A percentile compares a stretch with the other conserved stretches of the same genome.
These are phyloP conservation scores for Barbatosphaeria neglecta DNA, from an alignment of 495 filamentous ascomycete species.

Conservation along the genomic window DNA sequence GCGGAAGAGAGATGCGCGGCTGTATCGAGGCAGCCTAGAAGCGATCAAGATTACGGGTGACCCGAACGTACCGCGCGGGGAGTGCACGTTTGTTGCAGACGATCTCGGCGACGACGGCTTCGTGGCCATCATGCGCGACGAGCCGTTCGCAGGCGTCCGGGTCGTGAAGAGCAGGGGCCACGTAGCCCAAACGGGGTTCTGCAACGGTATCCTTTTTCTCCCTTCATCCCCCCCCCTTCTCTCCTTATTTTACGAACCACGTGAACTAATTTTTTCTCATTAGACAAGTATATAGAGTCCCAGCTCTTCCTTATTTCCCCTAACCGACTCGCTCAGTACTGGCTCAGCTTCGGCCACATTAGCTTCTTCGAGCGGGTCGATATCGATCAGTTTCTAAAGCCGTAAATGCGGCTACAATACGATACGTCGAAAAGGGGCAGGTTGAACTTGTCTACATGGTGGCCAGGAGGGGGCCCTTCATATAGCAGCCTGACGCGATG, in stretches of 20 bases:
- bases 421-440: background rate
- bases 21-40: slow-evolving; percentile 52
- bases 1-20: slow-evolving; percentile 19
- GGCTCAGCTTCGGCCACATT: slow-evolving; percentile 68
- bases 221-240: background rate
- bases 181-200: slow-evolving; percentile 59
- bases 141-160: slow-evolving; percentile 58
- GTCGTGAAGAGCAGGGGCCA: slow-evolving; percentile 70
- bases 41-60: slow-evolving; percentile 90
- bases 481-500: too few relatives aligned
- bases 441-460: background rate
- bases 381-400: slow-evolving; percentile 46
- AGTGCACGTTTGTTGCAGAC: slow-evolving; percentile 65
- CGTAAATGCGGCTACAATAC: background rate
- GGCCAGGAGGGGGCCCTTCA: too few relatives aligned
- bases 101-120: slow-evolving; percentile 58
- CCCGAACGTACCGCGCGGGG: slow-evolving; percentile 74
- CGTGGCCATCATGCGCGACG: slow-evolving; percentile 41
- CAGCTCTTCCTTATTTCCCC: slow-evolving; percentile 72
- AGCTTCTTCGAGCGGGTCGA: slow-evolving; percentile 71
- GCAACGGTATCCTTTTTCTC: slow-evolving; percentile 36
- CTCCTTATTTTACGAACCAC: too few relatives aligned
- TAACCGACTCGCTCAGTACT: slow-evolving; percentile 70
- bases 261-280: slow-evolving; percentile 2
- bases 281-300: slow-evolving; percentile 61